Evolutionary conservation across 2,329 filamentous ascomycete genomes (phyloP), one percentile per base, ranked within the genome.

Genomic region (Botrytis aclada): DNA sequence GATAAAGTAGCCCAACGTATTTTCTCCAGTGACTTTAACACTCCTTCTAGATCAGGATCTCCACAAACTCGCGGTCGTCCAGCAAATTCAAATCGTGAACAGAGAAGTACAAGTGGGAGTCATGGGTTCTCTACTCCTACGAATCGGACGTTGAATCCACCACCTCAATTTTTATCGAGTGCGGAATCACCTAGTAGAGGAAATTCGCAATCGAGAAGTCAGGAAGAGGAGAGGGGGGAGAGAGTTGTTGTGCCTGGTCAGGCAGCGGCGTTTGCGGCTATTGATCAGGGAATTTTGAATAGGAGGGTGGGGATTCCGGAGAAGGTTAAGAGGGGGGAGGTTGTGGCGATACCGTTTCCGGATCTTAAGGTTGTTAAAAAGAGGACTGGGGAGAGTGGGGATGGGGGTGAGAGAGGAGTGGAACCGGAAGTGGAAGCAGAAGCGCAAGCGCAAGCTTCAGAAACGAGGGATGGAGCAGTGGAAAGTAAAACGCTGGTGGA

Each of bases 1-100:
- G 89, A 91, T 76, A 86, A 87, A 0, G 86, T 91, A 54, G 89
- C 89, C 0, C 89, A 91, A 78, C 87, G 89, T 9, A 84, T 91
- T 25, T 82, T 91, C 16, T 88, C 87, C 2, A 34, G 58, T 0
- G 89, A 91, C 47, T 74, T 80, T 14, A 75, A 72, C 10, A 79
- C 79, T 0, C 79, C 80, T 16, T 78, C 78, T 29, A 77, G 80
- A 16, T 80, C 80, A 3, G 74, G 75, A 16, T 79, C 79, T n/a
- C 79, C 80, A 25, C 77, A 80, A 18, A 79, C 80, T 37, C 76
- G 80, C 20, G 74, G 73, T 51, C 78, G 77, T 34, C 76, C 76
- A 71, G 78, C 80, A 32, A 71, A 75, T 29, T 12, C 39, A 25
- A 45, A 3, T 47, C 63, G 62, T 32, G 73, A 74, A 54, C 74